A percentile compares a stretch with the other conserved stretches of the same genome.
These are phyloP conservation scores for Alternaria sp. DNA, from an alignment of 2,329 filamentous ascomycete species.

Conservation along the genomic window DNA sequence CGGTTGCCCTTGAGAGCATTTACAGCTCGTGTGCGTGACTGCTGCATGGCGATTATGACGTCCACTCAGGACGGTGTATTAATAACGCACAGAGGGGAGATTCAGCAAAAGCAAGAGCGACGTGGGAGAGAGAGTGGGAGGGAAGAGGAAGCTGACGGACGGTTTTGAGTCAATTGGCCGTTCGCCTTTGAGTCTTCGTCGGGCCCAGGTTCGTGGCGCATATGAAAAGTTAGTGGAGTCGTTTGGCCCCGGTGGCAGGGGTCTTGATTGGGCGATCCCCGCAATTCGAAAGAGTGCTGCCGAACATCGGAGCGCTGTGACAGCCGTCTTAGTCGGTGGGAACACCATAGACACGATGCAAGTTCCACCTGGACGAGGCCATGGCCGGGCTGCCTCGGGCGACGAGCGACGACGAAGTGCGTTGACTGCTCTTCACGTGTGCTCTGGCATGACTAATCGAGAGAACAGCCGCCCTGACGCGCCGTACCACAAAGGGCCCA, in stretches of 20 bases:
- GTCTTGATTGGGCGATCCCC: constrained; percentile 19
- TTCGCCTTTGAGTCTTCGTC: constrained; percentile 12
- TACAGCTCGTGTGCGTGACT: constrained; percentile 46
- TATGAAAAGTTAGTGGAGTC: constrained; percentile 19
- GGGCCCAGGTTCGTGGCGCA: constrained; percentile 14
- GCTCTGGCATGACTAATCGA: constrained; percentile 4
- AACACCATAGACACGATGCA: constrained; percentile 13
- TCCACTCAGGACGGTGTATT: constrained; percentile 17
- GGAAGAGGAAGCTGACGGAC: neutral
- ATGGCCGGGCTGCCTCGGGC: constrained; percentile 38
- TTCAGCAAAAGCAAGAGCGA: constrained; percentile 8
- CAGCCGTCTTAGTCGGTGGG: neutral
- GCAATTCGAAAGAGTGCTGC: constrained; percentile 4
- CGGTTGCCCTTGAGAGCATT: constrained; percentile 48
- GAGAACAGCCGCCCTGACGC: constrained; percentile 61
- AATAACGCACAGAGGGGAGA: constrained; percentile 13
- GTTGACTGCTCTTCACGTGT: neutral
- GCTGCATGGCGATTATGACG: constrained; percentile 39
- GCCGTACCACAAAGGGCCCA: constrained; percentile 78
- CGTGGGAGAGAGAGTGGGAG: constrained; percentile 3
- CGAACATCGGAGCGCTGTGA: constrained; percentile 18
- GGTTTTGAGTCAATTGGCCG: constrained; percentile 26
- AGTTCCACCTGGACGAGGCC: constrained; percentile 21
- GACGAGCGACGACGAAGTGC: constrained; percentile 42
- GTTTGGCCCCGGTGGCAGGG: neutral